Conservation (phyloP, 805 yeast genomes). For the Starmerella floricola region DNA sequence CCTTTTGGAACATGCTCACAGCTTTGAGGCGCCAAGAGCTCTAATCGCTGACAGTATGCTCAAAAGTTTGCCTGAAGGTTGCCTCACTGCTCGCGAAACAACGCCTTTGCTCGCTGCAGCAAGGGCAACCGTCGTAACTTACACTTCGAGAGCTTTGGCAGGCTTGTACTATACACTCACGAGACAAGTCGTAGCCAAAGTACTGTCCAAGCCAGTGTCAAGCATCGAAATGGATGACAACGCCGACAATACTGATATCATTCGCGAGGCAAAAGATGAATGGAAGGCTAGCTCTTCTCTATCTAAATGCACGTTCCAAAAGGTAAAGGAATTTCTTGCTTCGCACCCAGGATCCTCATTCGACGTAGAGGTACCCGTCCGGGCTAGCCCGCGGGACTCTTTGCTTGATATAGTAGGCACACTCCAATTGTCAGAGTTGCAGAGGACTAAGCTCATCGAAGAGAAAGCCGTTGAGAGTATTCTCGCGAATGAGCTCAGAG, state of each 20-base stretch:
- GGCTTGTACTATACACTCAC: constrained; percentile 6
- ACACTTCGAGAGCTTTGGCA: constrained; percentile 19
- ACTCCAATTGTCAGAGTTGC: background rate
- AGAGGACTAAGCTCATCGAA: background rate
- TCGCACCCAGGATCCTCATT: no score
- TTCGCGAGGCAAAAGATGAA: background rate
- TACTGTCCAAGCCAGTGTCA: no score
- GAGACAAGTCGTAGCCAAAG: background rate
- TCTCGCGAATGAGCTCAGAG: constrained; percentile 1
- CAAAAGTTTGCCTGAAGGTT: constrained; percentile 5
- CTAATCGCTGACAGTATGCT: constrained; percentile 12
- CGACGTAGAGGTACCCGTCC: background rate
- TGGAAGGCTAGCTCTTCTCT: no score
- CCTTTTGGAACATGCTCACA: constrained; percentile 37
- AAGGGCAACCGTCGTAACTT: constrained; percentile 12
- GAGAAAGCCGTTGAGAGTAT: background rate
- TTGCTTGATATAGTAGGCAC: background rate
- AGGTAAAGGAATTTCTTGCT: no score
- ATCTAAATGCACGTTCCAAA: no score
- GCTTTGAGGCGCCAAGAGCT: constrained; percentile 44
- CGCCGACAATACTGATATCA: background rate
- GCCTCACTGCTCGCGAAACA: constrained; percentile 1
- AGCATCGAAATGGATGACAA: no score
- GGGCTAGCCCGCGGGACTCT: background rate
- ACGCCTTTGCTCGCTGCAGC: constrained; percentile 17